Conservation (phyloP, 2,329 filamentous ascomycete species). For the Calonectria naviculata region DNA sequence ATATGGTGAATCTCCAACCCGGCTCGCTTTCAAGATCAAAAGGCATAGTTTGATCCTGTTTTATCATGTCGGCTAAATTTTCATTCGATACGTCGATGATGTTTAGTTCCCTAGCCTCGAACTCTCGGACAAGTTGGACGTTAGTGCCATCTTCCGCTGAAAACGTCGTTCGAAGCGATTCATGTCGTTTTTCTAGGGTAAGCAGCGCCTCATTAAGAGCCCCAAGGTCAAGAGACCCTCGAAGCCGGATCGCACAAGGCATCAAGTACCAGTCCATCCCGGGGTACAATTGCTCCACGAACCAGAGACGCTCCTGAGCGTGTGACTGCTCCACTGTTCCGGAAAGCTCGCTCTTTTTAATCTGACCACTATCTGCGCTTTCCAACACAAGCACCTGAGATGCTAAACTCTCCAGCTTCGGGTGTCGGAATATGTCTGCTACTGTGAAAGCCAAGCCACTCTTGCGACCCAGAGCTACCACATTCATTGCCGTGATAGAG, state of each 20-base stretch:
- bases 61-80: neutral
- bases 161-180: constrained; percentile 30
- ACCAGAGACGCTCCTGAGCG: neutral
- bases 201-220: neutral
- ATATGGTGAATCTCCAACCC: constrained; percentile 28
- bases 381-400: too few relatives aligned
- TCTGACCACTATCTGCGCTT: too few relatives aligned
- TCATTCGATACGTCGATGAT: constrained; percentile 11
- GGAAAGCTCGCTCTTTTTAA: neutral
- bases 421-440: constrained; percentile 24
- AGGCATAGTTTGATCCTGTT: constrained; percentile 19
- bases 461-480: constrained; percentile 41
- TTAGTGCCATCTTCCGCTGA: neutral
- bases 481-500: constrained; percentile 60
- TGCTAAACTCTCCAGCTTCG: too few relatives aligned
- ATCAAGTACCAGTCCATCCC: neutral
- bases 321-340: neutral
- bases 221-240: neutral
- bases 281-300: neutral
- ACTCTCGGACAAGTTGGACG: constrained; percentile 15
- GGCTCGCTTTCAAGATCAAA: constrained; percentile 22
- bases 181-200: neutral
- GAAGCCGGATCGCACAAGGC: neutral
- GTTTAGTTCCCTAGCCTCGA: neutral
- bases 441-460: constrained; percentile 19